Conservation (phyloP, 371 early-diverging fungal species). For the Mortierella sp. region DNA sequence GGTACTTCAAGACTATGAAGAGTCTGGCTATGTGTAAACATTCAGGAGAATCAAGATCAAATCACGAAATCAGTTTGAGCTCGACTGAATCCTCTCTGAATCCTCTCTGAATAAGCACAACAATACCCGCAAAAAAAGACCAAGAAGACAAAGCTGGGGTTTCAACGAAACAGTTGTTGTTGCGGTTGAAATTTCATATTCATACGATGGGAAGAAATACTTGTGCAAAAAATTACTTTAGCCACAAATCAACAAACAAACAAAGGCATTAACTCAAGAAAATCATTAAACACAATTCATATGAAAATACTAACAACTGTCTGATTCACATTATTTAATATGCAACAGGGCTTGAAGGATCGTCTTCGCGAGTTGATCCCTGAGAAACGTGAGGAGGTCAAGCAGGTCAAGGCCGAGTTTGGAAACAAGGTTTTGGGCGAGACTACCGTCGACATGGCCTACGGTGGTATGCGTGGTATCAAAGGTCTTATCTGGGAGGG, state of each 20-base stretch:
- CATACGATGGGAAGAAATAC: not conserved
- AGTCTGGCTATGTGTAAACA: not conserved
- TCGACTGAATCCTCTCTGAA: not conserved
- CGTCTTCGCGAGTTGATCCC: constrained; percentile 94
- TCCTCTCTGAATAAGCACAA: too few relatives aligned
- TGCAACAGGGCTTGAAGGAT: constrained; percentile 88
- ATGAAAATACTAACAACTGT: too few relatives aligned
- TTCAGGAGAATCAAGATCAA: not conserved
- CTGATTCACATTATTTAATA: too few relatives aligned
- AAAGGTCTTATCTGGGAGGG: constrained; percentile 99
- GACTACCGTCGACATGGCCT: constrained; percentile 97
- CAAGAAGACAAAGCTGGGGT: not conserved
- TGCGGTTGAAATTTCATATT: not conserved
- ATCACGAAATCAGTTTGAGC: not conserved
- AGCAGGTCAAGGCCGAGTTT: constrained; percentile 91
- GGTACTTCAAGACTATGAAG: not conserved
- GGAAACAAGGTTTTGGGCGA: constrained; percentile 93
- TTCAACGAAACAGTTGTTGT: not conserved
- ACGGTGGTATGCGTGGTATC: constrained; percentile 99
- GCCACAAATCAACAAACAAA: too few relatives aligned
- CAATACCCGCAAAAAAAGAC: too few relatives aligned
- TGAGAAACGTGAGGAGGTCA: constrained; percentile 93
- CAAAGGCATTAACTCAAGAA: too few relatives aligned
- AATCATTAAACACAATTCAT: too few relatives aligned
- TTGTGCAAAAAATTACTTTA: not conserved